phyloP scores from a whole-genome alignment of 2,329 filamentous ascomycete species.

The Rhynchosporium graminicola region DNA sequence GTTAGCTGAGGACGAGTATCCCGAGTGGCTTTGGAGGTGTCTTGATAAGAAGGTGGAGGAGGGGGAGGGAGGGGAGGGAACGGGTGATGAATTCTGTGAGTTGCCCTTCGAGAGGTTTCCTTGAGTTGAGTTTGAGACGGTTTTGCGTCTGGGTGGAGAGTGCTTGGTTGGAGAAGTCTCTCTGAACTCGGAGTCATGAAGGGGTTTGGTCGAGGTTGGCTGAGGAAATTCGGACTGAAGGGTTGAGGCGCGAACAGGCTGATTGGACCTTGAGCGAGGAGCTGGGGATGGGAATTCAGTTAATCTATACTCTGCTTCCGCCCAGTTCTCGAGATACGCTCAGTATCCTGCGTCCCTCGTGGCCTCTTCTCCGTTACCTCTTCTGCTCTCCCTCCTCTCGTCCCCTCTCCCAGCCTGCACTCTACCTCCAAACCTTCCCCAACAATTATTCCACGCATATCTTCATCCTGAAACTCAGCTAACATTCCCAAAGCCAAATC shows the following conservation, averaged over 20 bases:
- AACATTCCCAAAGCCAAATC: constrained; percentile 65
- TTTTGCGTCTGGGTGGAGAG: neutral
- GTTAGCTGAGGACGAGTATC: constrained; percentile 73
- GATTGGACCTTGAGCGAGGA: neutral
- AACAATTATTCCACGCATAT: neutral
- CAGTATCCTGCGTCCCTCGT: neutral
- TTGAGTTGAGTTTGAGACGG: neutral
- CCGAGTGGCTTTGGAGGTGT: constrained; percentile 76
- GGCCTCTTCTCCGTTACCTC: neutral
- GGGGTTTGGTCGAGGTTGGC: too few relatives aligned
- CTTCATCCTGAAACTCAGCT: constrained; percentile 7
- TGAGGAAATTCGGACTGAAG: neutral
- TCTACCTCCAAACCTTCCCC: neutral
- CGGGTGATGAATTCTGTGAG: constrained; percentile 79
- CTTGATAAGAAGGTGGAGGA: constrained; percentile 58
- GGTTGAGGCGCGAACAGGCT: neutral
- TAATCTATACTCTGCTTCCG: neutral
- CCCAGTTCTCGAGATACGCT: neutral
- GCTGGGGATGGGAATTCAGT: neutral
- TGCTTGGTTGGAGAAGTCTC: neutral
- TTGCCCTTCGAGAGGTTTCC: constrained; percentile 30
- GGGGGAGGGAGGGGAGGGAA: constrained; percentile 50
- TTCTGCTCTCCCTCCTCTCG: neutral
- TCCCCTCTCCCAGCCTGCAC: neutral
- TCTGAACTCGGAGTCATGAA: too few relatives aligned